Base-by-base conservation (phyloP, 1,139 yeast genomes). In the Blastobotrys elegans region DNA sequence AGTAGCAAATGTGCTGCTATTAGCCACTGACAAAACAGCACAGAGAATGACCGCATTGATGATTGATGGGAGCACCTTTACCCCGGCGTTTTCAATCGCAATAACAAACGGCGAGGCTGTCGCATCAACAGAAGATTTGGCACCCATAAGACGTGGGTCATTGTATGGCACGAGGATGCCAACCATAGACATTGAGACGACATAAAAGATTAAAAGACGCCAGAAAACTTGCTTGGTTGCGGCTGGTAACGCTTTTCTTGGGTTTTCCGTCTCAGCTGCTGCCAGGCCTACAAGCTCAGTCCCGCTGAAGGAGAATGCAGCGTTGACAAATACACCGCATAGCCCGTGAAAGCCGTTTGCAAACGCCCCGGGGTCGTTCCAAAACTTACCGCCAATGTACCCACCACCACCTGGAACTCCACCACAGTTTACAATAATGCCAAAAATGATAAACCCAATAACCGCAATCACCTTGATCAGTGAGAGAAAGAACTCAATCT, bases 261-360 rank as follows among this genome's bases (percentile, higher is more conserved):
- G 95, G 64, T 84, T 80, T 40, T 73, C 73, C 40, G 95, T 80
- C 68, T 88, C 96, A 16, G 94, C 88, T 31, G 95, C 89, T 17
- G 95, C 89, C 55, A 88, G 71, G 48, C 94, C 94, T 34, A 83
- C 84, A 61, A 84, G 73, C 67, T 86, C 95, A 44, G 84, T 79
- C 58, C 94, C 94, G 47, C 90, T 89, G 60, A 86, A 84, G 2
- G 96, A 81, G 66, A 87, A 89, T 4, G 96, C 94, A 26, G 95
- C 94, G 31, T 82, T 78, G 44, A 88, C 88, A 59, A 89, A 84
- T 26, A 84, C 84, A n/a, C 86, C 72, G 59, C 88, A 78, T 24
- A 87, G 80, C 56, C 96, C 96, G 63, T 88, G 87, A 72, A 77
- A 87, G 50, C 71, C 88, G 73, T 69, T 70, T 50, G 71, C 75